Conservation (phyloP, 208 protist genomes). For the Trypanosoma conorhini region DNA sequence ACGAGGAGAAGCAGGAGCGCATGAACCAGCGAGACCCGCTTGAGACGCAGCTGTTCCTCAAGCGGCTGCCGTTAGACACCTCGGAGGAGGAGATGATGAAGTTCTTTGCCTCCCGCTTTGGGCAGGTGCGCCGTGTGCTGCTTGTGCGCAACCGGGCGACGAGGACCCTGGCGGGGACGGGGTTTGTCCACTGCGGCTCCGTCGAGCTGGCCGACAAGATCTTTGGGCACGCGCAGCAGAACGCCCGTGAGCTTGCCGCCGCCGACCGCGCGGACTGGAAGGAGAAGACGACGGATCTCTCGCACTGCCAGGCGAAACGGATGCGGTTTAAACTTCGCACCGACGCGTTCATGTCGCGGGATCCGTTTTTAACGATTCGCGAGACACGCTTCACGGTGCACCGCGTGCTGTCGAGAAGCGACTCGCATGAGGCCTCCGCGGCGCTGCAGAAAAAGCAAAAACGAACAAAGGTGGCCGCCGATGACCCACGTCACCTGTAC, state of each 20-base stretch:
- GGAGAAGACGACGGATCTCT: constrained; percentile 73
- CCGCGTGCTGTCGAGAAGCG: constrained; percentile 75
- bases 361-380: constrained; percentile 86
- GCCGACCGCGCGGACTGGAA: constrained; percentile 57
- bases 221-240: constrained; percentile 81
- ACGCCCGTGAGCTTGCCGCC: constrained; percentile 83
- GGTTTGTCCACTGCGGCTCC: constrained; percentile 85
- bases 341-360: constrained; percentile 58
- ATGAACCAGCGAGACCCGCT: constrained; percentile 85
- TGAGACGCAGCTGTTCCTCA: constrained; percentile 89
- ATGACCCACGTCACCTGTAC: constrained; percentile 90
- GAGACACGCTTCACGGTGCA: constrained; percentile 86
- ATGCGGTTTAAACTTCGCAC: constrained; percentile 76
- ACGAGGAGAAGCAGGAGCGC: constrained; percentile 88
- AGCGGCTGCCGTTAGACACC: constrained; percentile 84
- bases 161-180: constrained; percentile 76
- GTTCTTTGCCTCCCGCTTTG: constrained; percentile 79
- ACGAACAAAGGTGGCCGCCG: constrained; percentile 84
- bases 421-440: constrained; percentile 76
- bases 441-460: constrained; percentile 89
- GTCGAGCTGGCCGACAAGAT: constrained; percentile 72
- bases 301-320: constrained; percentile 81
- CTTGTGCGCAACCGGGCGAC: constrained; percentile 76
- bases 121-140: constrained; percentile 73
- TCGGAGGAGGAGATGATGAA: constrained; percentile 76